These are phyloP conservation scores for Parastagonospora nodorum DNA, from an alignment of 2,329 filamentous ascomycete species.

Conservation along the genomic window DNA sequence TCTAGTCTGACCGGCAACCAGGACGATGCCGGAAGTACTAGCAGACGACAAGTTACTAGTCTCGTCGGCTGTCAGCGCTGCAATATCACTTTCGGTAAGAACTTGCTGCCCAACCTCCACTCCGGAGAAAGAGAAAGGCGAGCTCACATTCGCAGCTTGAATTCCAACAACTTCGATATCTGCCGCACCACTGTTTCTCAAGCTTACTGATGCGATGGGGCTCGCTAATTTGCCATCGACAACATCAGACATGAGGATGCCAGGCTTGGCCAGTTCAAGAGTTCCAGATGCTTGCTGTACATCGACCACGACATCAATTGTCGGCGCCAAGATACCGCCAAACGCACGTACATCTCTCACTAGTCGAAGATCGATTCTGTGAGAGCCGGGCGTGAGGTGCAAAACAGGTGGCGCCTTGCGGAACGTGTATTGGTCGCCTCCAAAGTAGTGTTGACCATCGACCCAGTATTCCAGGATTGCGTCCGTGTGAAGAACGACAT, in stretches of 20 bases:
- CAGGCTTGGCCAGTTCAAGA: conserved; percentile 40
- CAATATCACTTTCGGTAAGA: conserved; percentile 12
- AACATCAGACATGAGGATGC: conserved; percentile 58
- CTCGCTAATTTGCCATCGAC: conserved; percentile 55
- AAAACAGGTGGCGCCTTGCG: conserved; percentile 57
- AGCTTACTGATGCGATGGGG: conserved; percentile 53
- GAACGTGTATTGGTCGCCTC: conserved; percentile 62
- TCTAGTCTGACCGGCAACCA: conserved; percentile 49
- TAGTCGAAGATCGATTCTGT: conserved; percentile 59
- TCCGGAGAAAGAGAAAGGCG: conserved; percentile 7
- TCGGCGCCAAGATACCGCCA: conserved; percentile 57
- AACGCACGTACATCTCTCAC: conserved; percentile 62
- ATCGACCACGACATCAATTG: conserved; percentile 47
- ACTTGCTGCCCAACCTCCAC: conserved; percentile 11
- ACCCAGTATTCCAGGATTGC: conserved; percentile 60
- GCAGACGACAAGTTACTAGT: neutral
- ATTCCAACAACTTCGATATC: conserved; percentile 45
- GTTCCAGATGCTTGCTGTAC: conserved; percentile 24
- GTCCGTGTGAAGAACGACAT: conserved; percentile 53
- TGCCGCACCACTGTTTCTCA: conserved; percentile 53
- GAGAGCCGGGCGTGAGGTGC: conserved; percentile 55
- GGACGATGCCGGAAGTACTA: conserved; percentile 11
- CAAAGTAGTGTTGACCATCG: conserved; percentile 58
- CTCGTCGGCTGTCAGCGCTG: conserved; percentile 18
- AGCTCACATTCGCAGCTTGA: conserved; percentile 23